Conservation (phyloP, 148 eudicot species). For the Nyssa sinensis region DNA sequence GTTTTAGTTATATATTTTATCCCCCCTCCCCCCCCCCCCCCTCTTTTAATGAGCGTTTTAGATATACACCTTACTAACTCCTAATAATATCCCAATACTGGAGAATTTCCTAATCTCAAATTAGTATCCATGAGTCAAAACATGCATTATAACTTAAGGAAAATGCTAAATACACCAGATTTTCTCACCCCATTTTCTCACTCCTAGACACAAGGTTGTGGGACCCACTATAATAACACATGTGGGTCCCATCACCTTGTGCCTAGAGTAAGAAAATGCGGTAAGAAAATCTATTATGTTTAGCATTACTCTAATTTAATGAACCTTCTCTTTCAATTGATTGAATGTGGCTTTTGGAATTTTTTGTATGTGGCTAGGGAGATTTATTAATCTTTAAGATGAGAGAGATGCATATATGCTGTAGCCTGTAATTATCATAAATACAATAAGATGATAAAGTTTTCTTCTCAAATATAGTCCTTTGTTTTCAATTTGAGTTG, state of each 20-base stretch:
- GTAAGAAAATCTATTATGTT: too few relatives aligned
- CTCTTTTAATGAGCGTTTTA: too few relatives aligned
- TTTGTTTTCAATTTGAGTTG: not conserved
- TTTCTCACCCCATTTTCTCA: too few relatives aligned
- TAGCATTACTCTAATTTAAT: too few relatives aligned
- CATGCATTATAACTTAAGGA: not conserved
- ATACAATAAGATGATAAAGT: not conserved
- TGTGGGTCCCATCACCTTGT: too few relatives aligned
- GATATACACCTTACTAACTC: not conserved
- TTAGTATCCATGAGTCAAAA: not conserved
- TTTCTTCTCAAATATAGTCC: not conserved
- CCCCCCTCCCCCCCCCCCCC: too few relatives aligned
- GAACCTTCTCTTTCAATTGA: not conserved
- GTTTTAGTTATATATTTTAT: not conserved
- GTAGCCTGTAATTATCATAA: not conserved
- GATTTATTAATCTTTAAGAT: not conserved
- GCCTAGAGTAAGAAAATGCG: too few relatives aligned
- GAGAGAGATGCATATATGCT: not conserved
- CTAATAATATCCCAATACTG: not conserved
- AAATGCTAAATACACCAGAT: too few relatives aligned
- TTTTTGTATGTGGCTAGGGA: not conserved
- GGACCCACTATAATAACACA: too few relatives aligned
- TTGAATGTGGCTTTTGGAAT: not conserved
- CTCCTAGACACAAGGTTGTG: too few relatives aligned
- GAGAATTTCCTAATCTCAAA: not conserved